Base-by-base conservation (phyloP, 805 yeast genomes). In the Saccharomycopsis javanensis region DNA sequence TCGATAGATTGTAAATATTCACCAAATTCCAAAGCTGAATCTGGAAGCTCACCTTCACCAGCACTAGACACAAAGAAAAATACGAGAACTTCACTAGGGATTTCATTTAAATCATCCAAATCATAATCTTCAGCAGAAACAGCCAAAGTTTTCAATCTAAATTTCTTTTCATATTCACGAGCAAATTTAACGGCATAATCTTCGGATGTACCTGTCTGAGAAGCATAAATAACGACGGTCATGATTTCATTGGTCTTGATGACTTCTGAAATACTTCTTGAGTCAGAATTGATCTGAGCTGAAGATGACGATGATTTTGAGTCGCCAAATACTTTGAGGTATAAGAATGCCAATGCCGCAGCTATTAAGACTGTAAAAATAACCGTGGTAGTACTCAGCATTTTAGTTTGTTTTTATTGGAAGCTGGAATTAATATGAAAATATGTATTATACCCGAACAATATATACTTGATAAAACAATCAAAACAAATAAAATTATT, bases 1-100 rank as follows among this genome's bases (percentile, higher is more conserved):
- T 78, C 80, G 55, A 75, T 71, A 28, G 69, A 64, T 34, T 82
- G 79, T 65, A 91, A 78, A 67, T 74, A 82, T 58, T 84, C 86
- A 67, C 81, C 83, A 68, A 94, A 88, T 38, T 81, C 82, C 46
- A 80, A 79, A n/a, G 97, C 94, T 65, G 88, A 88, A 69, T 92
- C 99, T 13, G 99, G 92, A 64, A 96, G 96, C 69, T 92, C 99
- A 68, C 99, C 99, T 73, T 92, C 99, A 64, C 99, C 99, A 66
- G 94, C 94, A 10, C 97, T 89, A 33, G 98, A 94, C 73, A 90
- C 76, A 67, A 92, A 77, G 66, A 92, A 85, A 61, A 89, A 82
- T 20, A 82, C 82, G n/a, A 80, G 72, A 56, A 80, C 74, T 59
- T 79, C 79, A 16, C 75, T 72, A 20, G 83, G 79, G 61, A 92